phyloP scores from a whole-genome alignment of 2,329 filamentous ascomycete genomes.

The Alternaria sp. region DNA sequence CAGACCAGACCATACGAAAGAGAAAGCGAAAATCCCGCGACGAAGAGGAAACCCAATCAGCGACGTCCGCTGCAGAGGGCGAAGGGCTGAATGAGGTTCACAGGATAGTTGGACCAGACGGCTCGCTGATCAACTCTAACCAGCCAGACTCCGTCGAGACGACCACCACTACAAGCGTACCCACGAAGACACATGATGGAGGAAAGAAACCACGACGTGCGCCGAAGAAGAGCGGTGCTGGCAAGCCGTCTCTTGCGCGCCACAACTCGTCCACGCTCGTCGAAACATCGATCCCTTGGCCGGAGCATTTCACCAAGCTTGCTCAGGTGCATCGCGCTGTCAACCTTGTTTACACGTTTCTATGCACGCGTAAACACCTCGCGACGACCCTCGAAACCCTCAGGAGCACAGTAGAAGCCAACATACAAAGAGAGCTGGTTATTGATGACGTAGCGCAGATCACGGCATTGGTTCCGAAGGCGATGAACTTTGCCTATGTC shows the following conservation, averaged over 20 bases:
- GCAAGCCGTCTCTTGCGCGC: slow-evolving; percentile 52
- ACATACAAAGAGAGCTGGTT: slow-evolving; percentile 74
- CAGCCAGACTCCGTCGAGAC: slow-evolving; percentile 14
- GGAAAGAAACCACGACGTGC: slow-evolving; percentile 61
- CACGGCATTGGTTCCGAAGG: slow-evolving; percentile 76
- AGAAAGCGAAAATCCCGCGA: slow-evolving; percentile 51
- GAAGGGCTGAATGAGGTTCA: slow-evolving; percentile 20
- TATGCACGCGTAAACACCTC: slow-evolving; percentile 89
- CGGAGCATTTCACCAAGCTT: slow-evolving; percentile 74
- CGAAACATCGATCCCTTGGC: slow-evolving; percentile 72
- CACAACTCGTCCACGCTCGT: slow-evolving; percentile 60
- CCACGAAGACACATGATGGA: slow-evolving; percentile 66
- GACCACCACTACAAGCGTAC: slow-evolving; percentile 56
- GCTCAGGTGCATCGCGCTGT: slow-evolving; percentile 82
- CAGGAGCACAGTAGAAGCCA: slow-evolving; percentile 81
- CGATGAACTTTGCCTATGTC: slow-evolving; percentile 85
- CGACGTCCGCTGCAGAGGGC: slow-evolving; percentile 16
- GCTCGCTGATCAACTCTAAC: slow-evolving; percentile 6
- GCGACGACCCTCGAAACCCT: slow-evolving; percentile 92
- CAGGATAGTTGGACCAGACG: slow-evolving; percentile 8
- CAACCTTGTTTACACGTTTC: slow-evolving; percentile 94
- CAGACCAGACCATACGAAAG: slow-evolving; percentile 57
- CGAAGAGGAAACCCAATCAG: slow-evolving; percentile 27
- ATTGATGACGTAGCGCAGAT: slow-evolving; percentile 85
- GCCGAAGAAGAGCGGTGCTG: slow-evolving; percentile 49